Base-by-base conservation (phyloP, 176 grass and related monocot species). In the Poa annua region DNA sequence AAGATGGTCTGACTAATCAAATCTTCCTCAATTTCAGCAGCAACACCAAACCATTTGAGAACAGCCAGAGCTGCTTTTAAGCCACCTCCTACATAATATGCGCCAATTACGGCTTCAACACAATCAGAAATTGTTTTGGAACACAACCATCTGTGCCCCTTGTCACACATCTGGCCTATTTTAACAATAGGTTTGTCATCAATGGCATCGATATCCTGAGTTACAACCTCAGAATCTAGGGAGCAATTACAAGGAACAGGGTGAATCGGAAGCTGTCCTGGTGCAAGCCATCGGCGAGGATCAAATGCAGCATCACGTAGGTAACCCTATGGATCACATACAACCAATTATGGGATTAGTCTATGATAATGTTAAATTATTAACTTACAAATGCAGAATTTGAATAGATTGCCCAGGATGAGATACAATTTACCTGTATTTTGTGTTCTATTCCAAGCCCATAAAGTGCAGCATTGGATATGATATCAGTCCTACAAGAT, bases 41-140 rank as follows among this genome's bases (percentile, higher is more conserved):
- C 81, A 80, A 95, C 83, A 39, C 91, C 89, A 47, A 98, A 62
- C 93, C 96, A 98, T 83, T 90, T 95, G 62, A 98, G 84, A 88
- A 95, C 75, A 75, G 85, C 83, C 76, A 90, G 22, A 49, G 93
- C 86, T 64, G 88, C 92, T 67, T 51, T 70, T 79, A 98, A 85
- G 29, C 92, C 96, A 54, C 96, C 92, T 67, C 85, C 89, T 55
- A 91, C 75, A 89, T 88, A 98, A 81, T 98, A 95, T 76, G 96
- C 96, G 61, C 96, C 96, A 84, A 98, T 95, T 62, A 98, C 42
- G 71, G 92, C 89, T 82, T 98, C 92, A 44, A 87, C 92, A 77
- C 96, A 98, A 81, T 98, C 96, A 76, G 96, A 85, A 78, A 98
- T 88, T 42, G 96, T 98, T 84, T 98, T 98, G 38, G 96, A 98